Base-by-base conservation (phyloP, 2,329 filamentous ascomycete genomes). In the Colletotrichum sp. region DNA sequence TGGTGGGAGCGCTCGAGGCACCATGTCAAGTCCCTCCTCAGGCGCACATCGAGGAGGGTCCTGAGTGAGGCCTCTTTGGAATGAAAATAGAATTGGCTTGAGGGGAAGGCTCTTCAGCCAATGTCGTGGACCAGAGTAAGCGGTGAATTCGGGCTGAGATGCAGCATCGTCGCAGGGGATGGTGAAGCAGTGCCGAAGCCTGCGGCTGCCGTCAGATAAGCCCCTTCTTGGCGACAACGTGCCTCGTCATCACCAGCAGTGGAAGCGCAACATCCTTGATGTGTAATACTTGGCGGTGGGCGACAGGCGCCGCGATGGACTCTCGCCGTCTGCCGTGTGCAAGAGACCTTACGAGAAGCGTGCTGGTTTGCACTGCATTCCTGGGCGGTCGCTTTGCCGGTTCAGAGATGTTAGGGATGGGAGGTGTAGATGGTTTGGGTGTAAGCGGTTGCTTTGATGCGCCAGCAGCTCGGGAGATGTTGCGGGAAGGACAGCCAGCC, bases 151-250 rank as follows among this genome's bases (percentile, higher is more conserved):
- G 57, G 68, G 73, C 61, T 67, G 69, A 63, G 73, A 64, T 67
- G 69, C 72, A 72, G 61, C 68, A 63, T 18, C 26, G 57, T 26
- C 32, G 57, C 57, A 70, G 57, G 34, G 30, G 43, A 24, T 61
- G 8, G 12, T 75, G 12, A 16, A 58, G 64, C 60, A 68, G 61
- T 75, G 73, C 73, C 73, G 73, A 73, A 64, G 71, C 38, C 63
- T 75, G 69, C 73, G 69, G 73, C 63, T 75, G 43, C 36, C 52
- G 67, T 74, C 60, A 74, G 67, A 75, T 61, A 75, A 63, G 72
- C 67, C 72, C 60, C 36, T 67, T 61, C 72, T 74, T 74, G 72
- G 67, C 67, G 48, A 58, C 72, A 52, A 65, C 67, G 32, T 66
- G 67, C 66, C 34, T 71, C 60, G 67, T 74, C 72, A 74, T 60